Evolutionary conservation across 148 eudicot species (phyloP), one percentile per base, ranked within the genome.

Genomic region (Persicaria maculosa): DNA sequence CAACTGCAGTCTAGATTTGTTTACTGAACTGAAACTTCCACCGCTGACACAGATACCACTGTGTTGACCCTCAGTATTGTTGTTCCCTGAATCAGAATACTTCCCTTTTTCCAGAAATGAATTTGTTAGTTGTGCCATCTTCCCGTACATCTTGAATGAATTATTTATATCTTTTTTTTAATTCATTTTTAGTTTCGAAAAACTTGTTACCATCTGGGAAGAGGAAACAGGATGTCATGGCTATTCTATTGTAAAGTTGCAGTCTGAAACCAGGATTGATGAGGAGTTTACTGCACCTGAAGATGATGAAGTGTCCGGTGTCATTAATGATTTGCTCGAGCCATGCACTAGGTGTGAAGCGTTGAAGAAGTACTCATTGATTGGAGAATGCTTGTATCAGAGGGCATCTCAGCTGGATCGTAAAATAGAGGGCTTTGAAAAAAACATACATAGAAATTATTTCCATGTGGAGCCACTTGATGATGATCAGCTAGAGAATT

Each of bases 391-490:
- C 47, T 80, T 83, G 73, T 91, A 94, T 81, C 79, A 62, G 68
- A 80, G 80, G 72, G 87, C 97, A 64, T 77, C 87, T 73, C 80
- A 80, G 58, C 71, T 89, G 79, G 88, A 94, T 77, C 81, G 74
- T 64, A 81, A 91, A 84, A 81, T 94, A 75, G 75, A 74, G 76
- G 46, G 62, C 70, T 91, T 91, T 77, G 98, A 94, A 81, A 72
- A 77, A 55, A 82, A 84, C 36, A 86, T 91, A 68, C 80, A 44
- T 65, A 88, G 89, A 82, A 79, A 85, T 46, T 88, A 85, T 81
- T 94, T 88, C 76, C 84, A 84, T 80, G 88, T 81, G 75, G 84
- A 81, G 76, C 89, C 95, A 47, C 89, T 94, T 72, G 91, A 87
- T 77, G 88, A 90, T 20, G 79, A 79, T 78, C 84, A 94, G 74